These are phyloP conservation scores for Knoxdaviesia proteae DNA, from an alignment of 2,329 filamentous ascomycete genomes.

Conservation along the genomic window DNA sequence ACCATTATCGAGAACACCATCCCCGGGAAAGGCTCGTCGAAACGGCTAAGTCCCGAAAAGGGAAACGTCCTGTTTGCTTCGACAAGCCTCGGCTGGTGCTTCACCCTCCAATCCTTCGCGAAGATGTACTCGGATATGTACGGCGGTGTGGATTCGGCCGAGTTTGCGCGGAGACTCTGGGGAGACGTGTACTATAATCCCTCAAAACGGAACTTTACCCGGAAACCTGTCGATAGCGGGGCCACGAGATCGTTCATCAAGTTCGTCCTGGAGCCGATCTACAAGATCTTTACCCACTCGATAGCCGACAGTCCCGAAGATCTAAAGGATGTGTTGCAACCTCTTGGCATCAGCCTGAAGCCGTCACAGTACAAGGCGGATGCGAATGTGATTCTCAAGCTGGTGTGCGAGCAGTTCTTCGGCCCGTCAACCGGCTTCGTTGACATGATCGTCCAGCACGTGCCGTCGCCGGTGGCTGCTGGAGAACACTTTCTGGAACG, in stretches of 20 bases:
- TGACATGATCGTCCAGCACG: conserved; percentile 79
- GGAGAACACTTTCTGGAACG: conserved; percentile 57
- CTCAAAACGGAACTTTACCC: conserved; percentile 70
- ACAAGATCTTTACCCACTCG: conserved; percentile 91
- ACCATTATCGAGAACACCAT: conserved; percentile 77
- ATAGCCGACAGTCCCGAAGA: conserved; percentile 79
- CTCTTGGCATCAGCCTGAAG: conserved; percentile 69
- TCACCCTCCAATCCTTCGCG: conserved; percentile 81
- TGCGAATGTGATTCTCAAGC: conserved; percentile 67
- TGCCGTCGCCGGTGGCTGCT: conserved; percentile 69
- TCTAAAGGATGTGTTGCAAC: conserved; percentile 56
- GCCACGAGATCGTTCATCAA: conserved; percentile 78
- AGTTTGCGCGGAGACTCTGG: conserved; percentile 77
- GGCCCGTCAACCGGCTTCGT: conserved; percentile 77
- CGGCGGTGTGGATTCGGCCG: conserved; percentile 56
- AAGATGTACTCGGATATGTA: conserved; percentile 91
- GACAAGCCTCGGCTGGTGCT: conserved; percentile 88
- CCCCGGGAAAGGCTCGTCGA: conserved; percentile 58
- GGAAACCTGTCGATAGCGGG: conserved; percentile 63
- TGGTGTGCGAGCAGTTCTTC: conserved; percentile 92
- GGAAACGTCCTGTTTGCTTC: conserved; percentile 97
- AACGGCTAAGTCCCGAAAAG: conserved; percentile 79
- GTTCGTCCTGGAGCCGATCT: conserved; percentile 89
- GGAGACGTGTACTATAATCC: conserved; percentile 96
- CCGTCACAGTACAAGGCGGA: conserved; percentile 83